phyloP scores from a whole-genome alignment of 148 eudicot genomes.

The Amaranthus hypochondriacus region DNA sequence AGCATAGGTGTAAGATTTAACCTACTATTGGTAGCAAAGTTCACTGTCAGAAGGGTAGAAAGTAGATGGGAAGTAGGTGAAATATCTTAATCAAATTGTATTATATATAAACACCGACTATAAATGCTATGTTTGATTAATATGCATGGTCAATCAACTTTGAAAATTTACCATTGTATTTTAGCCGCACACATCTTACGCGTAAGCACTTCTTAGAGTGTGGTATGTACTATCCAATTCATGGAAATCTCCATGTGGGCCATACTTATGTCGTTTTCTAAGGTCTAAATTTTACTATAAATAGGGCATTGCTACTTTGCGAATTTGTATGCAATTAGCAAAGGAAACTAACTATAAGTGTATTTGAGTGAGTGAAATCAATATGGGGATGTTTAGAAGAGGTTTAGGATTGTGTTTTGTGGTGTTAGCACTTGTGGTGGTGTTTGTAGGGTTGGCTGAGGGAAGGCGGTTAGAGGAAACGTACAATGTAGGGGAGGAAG shows the following conservation, averaged over 20 bases:
- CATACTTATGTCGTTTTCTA: constrained; percentile 3
- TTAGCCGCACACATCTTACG: constrained; percentile 27
- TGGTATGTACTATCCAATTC: not conserved
- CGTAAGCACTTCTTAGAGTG: constrained; percentile 20
- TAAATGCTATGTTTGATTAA: constrained; percentile 20
- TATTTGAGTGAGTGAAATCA: constrained; percentile 9
- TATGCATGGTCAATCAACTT: constrained; percentile 17
- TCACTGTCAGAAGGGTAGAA: constrained; percentile 9
- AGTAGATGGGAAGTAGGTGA: constrained; percentile 22
- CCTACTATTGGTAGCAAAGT: not conserved
- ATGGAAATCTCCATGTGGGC: not conserved
- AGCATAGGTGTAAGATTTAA: not conserved
- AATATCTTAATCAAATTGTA: constrained; percentile 5
- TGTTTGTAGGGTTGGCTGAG: constrained; percentile 29
- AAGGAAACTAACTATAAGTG: not conserved
- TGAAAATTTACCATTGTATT: constrained; percentile 16
- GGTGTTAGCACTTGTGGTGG: constrained; percentile 20
- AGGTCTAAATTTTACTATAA: constrained; percentile 23
- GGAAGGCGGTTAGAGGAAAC: constrained; percentile 27
- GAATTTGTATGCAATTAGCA: not conserved
- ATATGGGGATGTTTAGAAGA: constrained; percentile 26
- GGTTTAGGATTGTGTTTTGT: constrained; percentile 21
- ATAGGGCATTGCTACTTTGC: constrained; percentile 12
- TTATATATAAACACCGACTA: constrained; percentile 21
- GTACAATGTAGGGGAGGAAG: constrained; percentile 16